Percentiles rank a stretch among this genome's conserved stretches.
These are phyloP conservation scores for Oryza glaberrima DNA, from an alignment of 176 grass and related monocot species.

Conservation along the genomic window DNA sequence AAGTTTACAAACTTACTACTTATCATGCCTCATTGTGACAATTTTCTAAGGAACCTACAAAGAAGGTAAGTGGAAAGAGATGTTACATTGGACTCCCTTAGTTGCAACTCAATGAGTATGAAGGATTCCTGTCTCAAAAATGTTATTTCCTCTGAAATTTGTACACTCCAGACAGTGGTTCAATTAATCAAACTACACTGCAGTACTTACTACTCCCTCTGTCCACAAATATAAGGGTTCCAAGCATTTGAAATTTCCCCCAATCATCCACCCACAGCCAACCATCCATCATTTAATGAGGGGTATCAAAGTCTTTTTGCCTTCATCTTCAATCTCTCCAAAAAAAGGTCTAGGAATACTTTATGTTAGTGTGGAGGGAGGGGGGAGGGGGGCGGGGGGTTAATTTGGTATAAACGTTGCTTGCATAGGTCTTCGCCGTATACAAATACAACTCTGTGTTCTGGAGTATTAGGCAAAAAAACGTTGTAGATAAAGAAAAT, in stretches of 20 bases:
- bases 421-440: background rate
- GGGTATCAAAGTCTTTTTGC: no score
- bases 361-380: no score
- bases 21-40: background rate
- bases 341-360: no score
- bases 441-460: background rate
- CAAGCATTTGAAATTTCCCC: no score
- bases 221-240: no score
- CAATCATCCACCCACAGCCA: no score
- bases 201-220: no score
- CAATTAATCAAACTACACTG: background rate
- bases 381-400: no score
- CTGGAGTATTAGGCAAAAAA: slow-evolving; percentile 3
- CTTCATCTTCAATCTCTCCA: no score
- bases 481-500: background rate
- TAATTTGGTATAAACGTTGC: background rate
- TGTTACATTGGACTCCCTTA: background rate
- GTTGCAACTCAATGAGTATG: background rate
- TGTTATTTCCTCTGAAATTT: background rate
- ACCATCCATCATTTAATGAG: no score
- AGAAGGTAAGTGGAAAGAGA: background rate
- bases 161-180: background rate
- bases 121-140: background rate
- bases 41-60: background rate
- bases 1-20: background rate